Percentiles rank a stretch among this genome's conserved stretches.
These are phyloP conservation scores for Baudoinia panamericana DNA, from an alignment of 495 filamentous ascomycete genomes.

Conservation along the genomic window DNA sequence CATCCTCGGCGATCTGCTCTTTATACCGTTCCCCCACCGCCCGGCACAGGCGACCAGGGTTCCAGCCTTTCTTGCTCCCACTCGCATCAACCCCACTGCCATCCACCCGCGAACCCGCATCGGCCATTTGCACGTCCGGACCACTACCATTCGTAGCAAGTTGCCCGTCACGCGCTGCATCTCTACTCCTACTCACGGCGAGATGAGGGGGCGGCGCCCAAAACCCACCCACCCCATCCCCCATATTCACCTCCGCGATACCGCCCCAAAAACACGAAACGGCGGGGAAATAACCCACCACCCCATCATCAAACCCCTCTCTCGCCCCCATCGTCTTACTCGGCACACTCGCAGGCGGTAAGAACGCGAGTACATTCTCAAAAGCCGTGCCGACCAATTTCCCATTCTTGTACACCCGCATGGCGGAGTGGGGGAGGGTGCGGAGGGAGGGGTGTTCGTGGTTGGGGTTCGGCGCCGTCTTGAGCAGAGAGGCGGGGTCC, in stretches of 20 bases:
- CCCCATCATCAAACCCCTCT: constrained; percentile 78
- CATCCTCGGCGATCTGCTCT: constrained; percentile 91
- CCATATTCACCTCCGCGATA: constrained; percentile 83
- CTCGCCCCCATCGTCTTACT: constrained; percentile 60
- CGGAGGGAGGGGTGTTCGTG: constrained; percentile 59
- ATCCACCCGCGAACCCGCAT: background rate
- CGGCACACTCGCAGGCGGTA: constrained; percentile 79
- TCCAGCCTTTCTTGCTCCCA: constrained; percentile 10
- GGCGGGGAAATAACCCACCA: constrained; percentile 89
- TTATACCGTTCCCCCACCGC: constrained; percentile 69
- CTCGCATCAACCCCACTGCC: constrained; percentile 2
- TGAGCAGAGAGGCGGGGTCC: constrained; percentile 33
- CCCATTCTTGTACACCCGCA: constrained; percentile 88
- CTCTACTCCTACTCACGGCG: constrained; percentile 13
- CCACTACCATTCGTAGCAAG: constrained; percentile 28
- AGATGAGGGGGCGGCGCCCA: constrained; percentile 65
- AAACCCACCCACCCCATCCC: constrained; percentile 57
- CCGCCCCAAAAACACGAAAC: constrained; percentile 85
- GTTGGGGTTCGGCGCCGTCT: constrained; percentile 48
- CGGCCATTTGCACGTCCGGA: constrained; percentile 31
- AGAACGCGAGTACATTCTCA: constrained; percentile 75
- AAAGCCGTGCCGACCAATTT: constrained; percentile 74
- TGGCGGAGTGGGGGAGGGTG: constrained; percentile 72
- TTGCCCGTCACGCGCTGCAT: background rate
- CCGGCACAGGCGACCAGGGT: constrained; percentile 7